A percentile compares a stretch with the other conserved stretches of the same genome.
phyloP scores from a whole-genome alignment of 805 yeast genomes.

The Teunomyces cretensis region DNA sequence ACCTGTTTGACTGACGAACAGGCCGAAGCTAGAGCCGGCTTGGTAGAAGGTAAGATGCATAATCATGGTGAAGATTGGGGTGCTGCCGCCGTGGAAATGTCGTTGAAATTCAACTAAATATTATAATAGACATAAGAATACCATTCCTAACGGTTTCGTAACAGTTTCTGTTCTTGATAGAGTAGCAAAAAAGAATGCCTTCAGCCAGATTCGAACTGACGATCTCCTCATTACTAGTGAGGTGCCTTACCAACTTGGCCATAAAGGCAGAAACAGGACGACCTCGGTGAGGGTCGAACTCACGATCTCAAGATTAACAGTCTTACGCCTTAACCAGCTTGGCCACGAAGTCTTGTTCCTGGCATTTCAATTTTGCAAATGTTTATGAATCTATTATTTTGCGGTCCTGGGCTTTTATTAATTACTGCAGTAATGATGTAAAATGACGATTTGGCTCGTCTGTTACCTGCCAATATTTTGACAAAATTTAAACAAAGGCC shows the following conservation, averaged over 20 bases:
- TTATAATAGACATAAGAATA: neutral
- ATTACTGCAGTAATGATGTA: neutral
- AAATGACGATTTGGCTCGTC: neutral
- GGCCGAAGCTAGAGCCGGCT: slow-evolving; percentile 90
- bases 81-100: slow-evolving; percentile 97
- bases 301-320: slow-evolving; percentile 21
- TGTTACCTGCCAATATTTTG: neutral
- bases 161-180: neutral
- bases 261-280: slow-evolving; percentile 10
- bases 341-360: slow-evolving; percentile 16
- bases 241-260: slow-evolving; percentile 15
- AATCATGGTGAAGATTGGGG: slow-evolving; percentile 99
- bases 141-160: too few relatives aligned
- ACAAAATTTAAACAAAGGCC: too few relatives aligned
- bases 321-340: slow-evolving; percentile 21
- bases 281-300: slow-evolving; percentile 21
- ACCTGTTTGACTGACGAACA: slow-evolving; percentile 94
- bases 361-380: neutral
- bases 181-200: slow-evolving; percentile 4
- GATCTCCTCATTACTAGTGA: slow-evolving; percentile 13
- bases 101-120: slow-evolving; percentile 29
- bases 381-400: too few relatives aligned
- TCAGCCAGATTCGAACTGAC: slow-evolving; percentile 13
- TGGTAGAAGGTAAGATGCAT: slow-evolving; percentile 71
- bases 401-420: neutral